Evolutionary conservation across 495 filamentous ascomycete species (phyloP), one percentile per base, ranked within the genome.

Genomic region (Sphaerosporella brunnea): DNA sequence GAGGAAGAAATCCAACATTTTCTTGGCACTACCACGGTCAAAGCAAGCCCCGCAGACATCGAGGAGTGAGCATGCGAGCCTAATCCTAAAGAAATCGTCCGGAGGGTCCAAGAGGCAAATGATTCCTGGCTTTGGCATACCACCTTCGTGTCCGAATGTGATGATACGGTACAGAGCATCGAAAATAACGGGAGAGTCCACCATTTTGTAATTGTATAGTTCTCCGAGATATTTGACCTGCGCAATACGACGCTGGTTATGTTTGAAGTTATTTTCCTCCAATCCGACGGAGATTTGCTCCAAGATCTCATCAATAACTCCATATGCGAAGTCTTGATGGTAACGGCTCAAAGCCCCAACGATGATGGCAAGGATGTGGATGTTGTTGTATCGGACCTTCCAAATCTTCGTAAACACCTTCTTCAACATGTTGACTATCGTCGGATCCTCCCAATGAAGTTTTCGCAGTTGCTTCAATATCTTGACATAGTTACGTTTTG

Each of bases 1-100:
- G 43, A 99, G 71, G 69, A 95, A 99, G 64, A 93, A 96, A 59
- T 99, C 90, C 13, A 99, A 73, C 67, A 95, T 99, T 69, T 94
- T 96, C 60, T 86, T 90, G 0, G 87, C 79, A 26, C 79, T 76
- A 3, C 92, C 90, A 45, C 86, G 80, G 63, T 95, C 87, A 59
- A 93, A 99, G 65, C 84, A 96, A 63, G 87, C 79, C 39, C 90
- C 90, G 56, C 92, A 96, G 4, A 85, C 94, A 65, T 99, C 90
- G 2, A 99, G 74, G 16, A 96, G 66, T 3, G 79, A 86, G 43
- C 86, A 82, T 25, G 88, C 81, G 26, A 99, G 68, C 16, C 90
- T 82, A 59, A 95, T 79, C 20, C 90, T 77, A 66, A 99, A 99
- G 64, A 80, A 96, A 59, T 99, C 90, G 62, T 99, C 92, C 0